Evolutionary conservation across 306 rosid species (phyloP).

Genomic region (barrel medic (Medicago truncatula)): MtrunA17r5.0-ANR NC_053045.1:39114001-39114500

Average conservation of each 20-base stretch:
- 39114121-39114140: background rate
- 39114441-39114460: fast-evolving
- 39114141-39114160: background rate
- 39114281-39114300: background rate
- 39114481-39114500: too few relatives aligned
- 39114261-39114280: background rate
- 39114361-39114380: background rate
- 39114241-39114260: slow-evolving; percentile 17
- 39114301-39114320: background rate
- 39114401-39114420: too few relatives aligned
- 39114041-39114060: background rate
- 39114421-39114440: background rate
- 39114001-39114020: background rate
- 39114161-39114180: background rate
- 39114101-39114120: background rate
- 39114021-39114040: background rate
- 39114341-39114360: background rate
- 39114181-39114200: too few relatives aligned
- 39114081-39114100: background rate
- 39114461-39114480: background rate
- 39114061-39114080: background rate
- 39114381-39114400: slow-evolving; percentile 20
- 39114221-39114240: background rate
- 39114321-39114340: background rate
- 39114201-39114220: slow-evolving; percentile 34